Conservation (phyloP, 352 stramenopile genomes). For the Globisporangium sylvaticum region DNA sequence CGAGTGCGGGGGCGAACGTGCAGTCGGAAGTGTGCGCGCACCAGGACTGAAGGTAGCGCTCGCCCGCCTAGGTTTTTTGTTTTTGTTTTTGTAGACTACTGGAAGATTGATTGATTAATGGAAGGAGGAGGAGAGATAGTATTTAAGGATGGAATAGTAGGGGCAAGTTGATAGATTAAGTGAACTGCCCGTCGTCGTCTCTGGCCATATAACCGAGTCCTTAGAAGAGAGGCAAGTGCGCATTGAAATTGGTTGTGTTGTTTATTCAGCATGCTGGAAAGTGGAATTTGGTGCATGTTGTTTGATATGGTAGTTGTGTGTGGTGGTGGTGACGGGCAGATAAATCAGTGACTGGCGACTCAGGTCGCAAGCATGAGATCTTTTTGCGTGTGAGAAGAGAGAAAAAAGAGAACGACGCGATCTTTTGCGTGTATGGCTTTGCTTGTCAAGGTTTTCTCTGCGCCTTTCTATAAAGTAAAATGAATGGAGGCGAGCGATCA, state of each 20-base stretch:
- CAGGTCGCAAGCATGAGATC: neutral
- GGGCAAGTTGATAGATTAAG: constrained; percentile 11
- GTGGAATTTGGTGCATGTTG: neutral
- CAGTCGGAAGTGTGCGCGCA: constrained; percentile 8
- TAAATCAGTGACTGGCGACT: neutral
- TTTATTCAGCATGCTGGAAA: neutral
- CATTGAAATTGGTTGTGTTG: neutral
- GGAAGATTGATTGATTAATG: neutral
- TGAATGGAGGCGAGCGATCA: too few relatives aligned
- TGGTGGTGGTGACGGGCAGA: neutral
- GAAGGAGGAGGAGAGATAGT: constrained; percentile 1
- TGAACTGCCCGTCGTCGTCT: neutral
- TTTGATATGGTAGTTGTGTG: neutral
- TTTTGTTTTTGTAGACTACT: constrained; percentile 11
- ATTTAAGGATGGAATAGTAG: constrained; percentile 4
- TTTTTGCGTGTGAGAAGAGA: neutral
- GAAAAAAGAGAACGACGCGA: neutral
- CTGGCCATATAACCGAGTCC: neutral
- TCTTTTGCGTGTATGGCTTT: too few relatives aligned
- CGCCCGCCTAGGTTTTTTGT: neutral
- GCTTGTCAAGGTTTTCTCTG: too few relatives aligned
- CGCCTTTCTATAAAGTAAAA: too few relatives aligned
- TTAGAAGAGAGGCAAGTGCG: neutral
- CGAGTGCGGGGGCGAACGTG: neutral
- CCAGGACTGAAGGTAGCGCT: neutral